Evolutionary conservation across 371 early-diverging fungal genomes (phyloP).

Genomic region (Actinomucor elegans): DNA sequence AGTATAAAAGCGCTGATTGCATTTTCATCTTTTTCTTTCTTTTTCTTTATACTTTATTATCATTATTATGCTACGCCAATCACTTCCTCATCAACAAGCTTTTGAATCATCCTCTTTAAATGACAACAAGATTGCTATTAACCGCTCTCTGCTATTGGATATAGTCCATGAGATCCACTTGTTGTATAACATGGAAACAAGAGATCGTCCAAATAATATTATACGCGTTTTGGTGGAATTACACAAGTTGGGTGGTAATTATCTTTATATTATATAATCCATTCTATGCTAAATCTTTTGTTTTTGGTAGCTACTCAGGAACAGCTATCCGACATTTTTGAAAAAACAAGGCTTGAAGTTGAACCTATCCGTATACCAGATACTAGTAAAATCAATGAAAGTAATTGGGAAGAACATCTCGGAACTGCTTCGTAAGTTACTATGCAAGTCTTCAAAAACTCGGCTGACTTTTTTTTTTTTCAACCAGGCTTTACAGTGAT

Average conservation of each 20-base stretch:
- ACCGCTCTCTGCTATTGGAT: conserved; percentile 5
- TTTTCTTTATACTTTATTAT: background rate
- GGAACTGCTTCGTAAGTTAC: conserved; percentile 28
- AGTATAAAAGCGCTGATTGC: too few relatives aligned
- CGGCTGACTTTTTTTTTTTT: conserved; percentile 11
- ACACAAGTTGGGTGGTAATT: conserved; percentile 35
- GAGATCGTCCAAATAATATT: conserved; percentile 35
- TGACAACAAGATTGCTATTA: background rate
- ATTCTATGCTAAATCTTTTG: background rate
- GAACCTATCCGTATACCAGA: conserved; percentile 8
- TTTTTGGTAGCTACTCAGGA: conserved; percentile 16
- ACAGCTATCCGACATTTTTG: conserved; percentile 14
- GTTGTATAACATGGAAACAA: conserved; percentile 35
- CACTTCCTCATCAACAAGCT: conserved; percentile 3
- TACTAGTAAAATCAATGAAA: conserved; percentile 15
- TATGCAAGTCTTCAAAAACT: background rate
- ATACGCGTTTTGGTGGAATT: conserved; percentile 31
- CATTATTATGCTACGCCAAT: conserved; percentile 11
- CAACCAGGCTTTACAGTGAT: conserved; percentile 18
- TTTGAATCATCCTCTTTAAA: background rate
- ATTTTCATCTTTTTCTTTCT: conserved; percentile 1
- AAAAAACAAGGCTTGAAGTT: conserved; percentile 2
- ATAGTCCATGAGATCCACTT: conserved; percentile 27
- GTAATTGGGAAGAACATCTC: conserved; percentile 35
- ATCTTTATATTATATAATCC: background rate